These are phyloP conservation scores for Dionaea muscipula DNA, from an alignment of 179 eudicot species.

Conservation along the genomic window DNA sequence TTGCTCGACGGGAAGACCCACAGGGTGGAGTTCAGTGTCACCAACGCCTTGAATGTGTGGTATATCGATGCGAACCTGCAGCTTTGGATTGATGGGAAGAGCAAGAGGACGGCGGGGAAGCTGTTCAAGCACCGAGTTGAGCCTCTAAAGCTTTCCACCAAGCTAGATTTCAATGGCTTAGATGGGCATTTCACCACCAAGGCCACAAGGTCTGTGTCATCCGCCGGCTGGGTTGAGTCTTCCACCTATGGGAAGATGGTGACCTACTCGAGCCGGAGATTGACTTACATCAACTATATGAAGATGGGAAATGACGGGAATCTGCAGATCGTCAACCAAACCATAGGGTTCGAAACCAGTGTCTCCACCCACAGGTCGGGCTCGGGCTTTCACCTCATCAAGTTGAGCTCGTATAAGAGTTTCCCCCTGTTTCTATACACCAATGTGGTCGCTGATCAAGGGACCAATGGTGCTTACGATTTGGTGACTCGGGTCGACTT, in stretches of 20 bases:
- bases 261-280: slow-evolving; percentile 32
- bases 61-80: slow-evolving; percentile 84
- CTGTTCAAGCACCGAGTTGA: slow-evolving; percentile 19
- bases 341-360: slow-evolving; percentile 34
- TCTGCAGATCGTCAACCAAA: slow-evolving; percentile 55
- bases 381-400: slow-evolving; percentile 17
- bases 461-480: slow-evolving; percentile 23
- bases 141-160: slow-evolving; percentile 16
- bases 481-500: slow-evolving; percentile 35
- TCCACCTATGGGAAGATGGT: slow-evolving; percentile 53
- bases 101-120: slow-evolving; percentile 31
- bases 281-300: slow-evolving; percentile 43
- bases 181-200: slow-evolving; percentile 50
- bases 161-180: slow-evolving; percentile 40
- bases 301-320: slow-evolving; percentile 39
- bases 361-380: slow-evolving; percentile 21
- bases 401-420: slow-evolving; percentile 24
- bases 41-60: slow-evolving; percentile 80
- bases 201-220: slow-evolving; percentile 33
- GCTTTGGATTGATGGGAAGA: slow-evolving; percentile 63
- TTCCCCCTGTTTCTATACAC: slow-evolving; percentile 47
- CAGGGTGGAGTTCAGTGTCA: slow-evolving; percentile 48
- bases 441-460: slow-evolving; percentile 30
- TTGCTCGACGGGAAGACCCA: slow-evolving; percentile 60
- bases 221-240: slow-evolving; percentile 60